Evolutionary conservation across 1,139 yeast species (phyloP).

Genomic region (Taphrina pruni): DNA sequence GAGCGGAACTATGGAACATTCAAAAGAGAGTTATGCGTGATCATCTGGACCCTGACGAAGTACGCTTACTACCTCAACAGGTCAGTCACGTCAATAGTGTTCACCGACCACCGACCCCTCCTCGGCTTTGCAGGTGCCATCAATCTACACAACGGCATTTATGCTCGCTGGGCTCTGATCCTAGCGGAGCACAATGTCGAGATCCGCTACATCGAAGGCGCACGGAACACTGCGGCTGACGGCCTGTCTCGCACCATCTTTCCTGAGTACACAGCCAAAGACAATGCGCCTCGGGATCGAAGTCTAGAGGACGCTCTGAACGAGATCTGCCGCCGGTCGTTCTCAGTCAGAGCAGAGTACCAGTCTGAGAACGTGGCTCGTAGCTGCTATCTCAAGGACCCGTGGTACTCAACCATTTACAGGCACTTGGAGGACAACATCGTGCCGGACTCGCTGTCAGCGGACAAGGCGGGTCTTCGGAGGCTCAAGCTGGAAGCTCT

Average conservation of each 20-base stretch:
- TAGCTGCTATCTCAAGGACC: no score
- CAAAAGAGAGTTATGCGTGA: not conserved
- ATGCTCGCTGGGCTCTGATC: not conserved
- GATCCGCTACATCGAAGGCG: not conserved
- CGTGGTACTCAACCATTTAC: no score
- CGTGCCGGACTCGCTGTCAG: no score
- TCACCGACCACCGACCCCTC: not conserved
- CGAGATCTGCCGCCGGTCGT: no score
- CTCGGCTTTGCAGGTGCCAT: not conserved
- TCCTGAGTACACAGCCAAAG: no score
- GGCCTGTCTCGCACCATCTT: not conserved
- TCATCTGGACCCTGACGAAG: not conserved
- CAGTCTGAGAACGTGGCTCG: no score
- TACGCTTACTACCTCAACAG: not conserved
- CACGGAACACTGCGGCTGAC: not conserved
- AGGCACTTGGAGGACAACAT: no score
- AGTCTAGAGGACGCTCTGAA: no score
- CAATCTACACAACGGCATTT: not conserved
- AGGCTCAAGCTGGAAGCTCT: no score
- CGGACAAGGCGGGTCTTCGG: no score
- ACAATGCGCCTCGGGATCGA: no score
- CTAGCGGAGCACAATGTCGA: not conserved
- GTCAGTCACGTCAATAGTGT: not conserved
- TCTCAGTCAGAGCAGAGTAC: no score
- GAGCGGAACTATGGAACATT: conserved; percentile 4